A percentile compares a stretch with the other conserved stretches of the same genome.
These are phyloP conservation scores for Manihot esculenta DNA, from an alignment of 441 rosid species.

Conservation along the genomic window DNA sequence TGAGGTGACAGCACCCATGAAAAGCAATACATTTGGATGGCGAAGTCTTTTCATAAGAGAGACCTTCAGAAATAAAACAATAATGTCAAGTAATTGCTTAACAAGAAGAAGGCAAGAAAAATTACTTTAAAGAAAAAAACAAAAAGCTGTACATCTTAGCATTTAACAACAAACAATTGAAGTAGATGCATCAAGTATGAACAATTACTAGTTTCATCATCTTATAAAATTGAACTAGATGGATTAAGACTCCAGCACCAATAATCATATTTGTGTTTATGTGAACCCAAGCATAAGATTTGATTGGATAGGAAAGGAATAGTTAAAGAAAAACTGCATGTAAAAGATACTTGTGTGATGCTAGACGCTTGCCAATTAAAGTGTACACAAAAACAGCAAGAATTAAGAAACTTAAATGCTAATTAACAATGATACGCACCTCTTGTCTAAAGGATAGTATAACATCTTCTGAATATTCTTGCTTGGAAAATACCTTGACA, in stretches of 20 bases:
- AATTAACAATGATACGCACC: constrained; percentile 35
- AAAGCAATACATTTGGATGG: constrained; percentile 91
- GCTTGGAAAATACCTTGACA: constrained; percentile 88
- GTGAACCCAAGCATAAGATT: not conserved
- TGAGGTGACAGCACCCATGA: constrained; percentile 96
- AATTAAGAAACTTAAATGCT: constrained; percentile 11
- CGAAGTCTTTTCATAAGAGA: constrained; percentile 89
- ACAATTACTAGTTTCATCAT: not conserved
- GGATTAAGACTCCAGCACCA: not conserved
- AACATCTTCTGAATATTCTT: constrained; percentile 84
- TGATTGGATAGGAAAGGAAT: not conserved
- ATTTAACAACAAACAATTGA: too few species aligned
- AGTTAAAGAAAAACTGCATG: not conserved
- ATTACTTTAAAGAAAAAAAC: too few species aligned
- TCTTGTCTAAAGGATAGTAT: constrained; percentile 77
- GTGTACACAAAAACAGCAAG: not conserved
- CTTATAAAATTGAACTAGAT: not conserved
- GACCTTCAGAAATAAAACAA: constrained; percentile 48
- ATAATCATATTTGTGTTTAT: not conserved
- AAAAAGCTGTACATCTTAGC: too few species aligned
- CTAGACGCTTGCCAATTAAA: not conserved
- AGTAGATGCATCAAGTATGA: too few species aligned
- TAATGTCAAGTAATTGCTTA: constrained; percentile 8
- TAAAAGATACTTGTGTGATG: not conserved
- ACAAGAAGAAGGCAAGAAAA: constrained; percentile 1